Evolutionary conservation across 495 filamentous ascomycete genomes (phyloP).

Genomic region (Penicillium lividum): DNA sequence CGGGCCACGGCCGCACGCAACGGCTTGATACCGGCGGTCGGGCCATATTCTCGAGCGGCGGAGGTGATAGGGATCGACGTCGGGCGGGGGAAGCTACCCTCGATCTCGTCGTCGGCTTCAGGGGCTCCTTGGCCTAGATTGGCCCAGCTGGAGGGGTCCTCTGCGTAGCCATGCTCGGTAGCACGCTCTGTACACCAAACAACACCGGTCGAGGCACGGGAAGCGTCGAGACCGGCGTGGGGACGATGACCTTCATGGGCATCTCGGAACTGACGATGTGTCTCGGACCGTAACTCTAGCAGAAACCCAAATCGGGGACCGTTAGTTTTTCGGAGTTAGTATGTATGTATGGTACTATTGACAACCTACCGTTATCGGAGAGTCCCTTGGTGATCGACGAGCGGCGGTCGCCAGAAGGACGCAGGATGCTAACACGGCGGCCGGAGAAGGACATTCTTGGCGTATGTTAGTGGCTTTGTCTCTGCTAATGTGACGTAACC

Average conservation of each 20-base stretch:
- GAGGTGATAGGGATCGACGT: slow-evolving; percentile 74
- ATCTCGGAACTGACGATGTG: slow-evolving; percentile 81
- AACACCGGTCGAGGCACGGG: slow-evolving; percentile 78
- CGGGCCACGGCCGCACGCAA: slow-evolving; percentile 86
- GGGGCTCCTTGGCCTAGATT: slow-evolving; percentile 95
- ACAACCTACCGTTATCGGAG: slow-evolving; percentile 45
- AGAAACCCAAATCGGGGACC: neutral
- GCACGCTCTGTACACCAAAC: slow-evolving; percentile 87
- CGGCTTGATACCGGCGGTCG: slow-evolving; percentile 90
- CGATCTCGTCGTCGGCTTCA: slow-evolving; percentile 90
- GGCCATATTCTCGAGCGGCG: slow-evolving; percentile 83
- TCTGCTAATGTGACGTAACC: neutral
- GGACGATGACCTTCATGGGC: slow-evolving; percentile 87
- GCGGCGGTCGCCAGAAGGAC: slow-evolving; percentile 38
- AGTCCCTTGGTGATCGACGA: slow-evolving; percentile 43
- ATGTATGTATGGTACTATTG: neutral
- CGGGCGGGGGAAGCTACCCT: slow-evolving; percentile 86
- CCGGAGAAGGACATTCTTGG: slow-evolving; percentile 54
- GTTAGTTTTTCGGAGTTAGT: neutral
- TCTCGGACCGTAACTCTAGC: slow-evolving; percentile 70
- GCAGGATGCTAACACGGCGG: slow-evolving; percentile 48
- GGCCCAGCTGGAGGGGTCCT: slow-evolving; percentile 82
- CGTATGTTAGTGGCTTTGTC: slow-evolving; percentile 4
- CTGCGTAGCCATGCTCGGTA: slow-evolving; percentile 75
- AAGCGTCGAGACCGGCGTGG: slow-evolving; percentile 86